phyloP scores from a whole-genome alignment of 805 yeast genomes.

The Starmera dryadoides region DNA sequence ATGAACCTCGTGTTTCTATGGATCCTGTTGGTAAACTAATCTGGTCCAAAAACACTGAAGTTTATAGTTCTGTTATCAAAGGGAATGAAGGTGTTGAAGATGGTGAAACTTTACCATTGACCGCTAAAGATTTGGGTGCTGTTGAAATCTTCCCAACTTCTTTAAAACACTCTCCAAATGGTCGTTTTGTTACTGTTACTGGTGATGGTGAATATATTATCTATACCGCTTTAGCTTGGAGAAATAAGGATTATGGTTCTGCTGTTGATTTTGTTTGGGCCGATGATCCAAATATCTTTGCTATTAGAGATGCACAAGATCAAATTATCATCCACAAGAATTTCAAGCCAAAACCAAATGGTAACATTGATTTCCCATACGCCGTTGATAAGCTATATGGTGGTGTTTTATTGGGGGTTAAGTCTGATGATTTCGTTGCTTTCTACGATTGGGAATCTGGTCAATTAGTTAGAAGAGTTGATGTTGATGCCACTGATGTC shows the following conservation, averaged over 20 bases:
- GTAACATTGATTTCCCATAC: slow-evolving; percentile 58
- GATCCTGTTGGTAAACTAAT: slow-evolving; percentile 88
- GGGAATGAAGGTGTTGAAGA: slow-evolving; percentile 62
- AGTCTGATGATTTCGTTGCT: slow-evolving; percentile 75
- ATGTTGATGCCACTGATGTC: slow-evolving; percentile 74
- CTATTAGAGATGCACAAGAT: slow-evolving; percentile 64
- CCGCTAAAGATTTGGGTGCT: slow-evolving; percentile 87
- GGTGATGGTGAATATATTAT: slow-evolving; percentile 98
- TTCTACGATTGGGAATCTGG: slow-evolving; percentile 95
- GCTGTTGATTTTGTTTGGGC: slow-evolving; percentile 95
- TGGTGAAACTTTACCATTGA: slow-evolving; percentile 72
- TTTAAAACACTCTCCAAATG: slow-evolving; percentile 90
- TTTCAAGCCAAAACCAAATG: slow-evolving; percentile 69
- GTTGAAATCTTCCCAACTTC: slow-evolving; percentile 90
- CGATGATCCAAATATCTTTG: slow-evolving; percentile 80
- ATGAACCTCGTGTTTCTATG: slow-evolving; percentile 90
- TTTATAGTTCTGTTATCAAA: slow-evolving; percentile 75
- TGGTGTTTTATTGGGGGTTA: slow-evolving; percentile 83
- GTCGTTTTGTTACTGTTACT: slow-evolving; percentile 91
- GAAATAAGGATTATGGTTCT: slow-evolving; percentile 87
- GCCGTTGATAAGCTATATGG: slow-evolving; percentile 77
- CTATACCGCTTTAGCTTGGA: slow-evolving; percentile 96
- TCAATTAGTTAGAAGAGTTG: slow-evolving; percentile 76
- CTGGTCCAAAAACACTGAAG: slow-evolving; percentile 82
- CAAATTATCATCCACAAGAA: slow-evolving; percentile 70